A percentile compares a stretch with the other conserved stretches of the same genome.
phyloP scores from a whole-genome alignment of 192 early-diverging fungal genomes.

The Tieghemiomyces parasiticus region DNA sequence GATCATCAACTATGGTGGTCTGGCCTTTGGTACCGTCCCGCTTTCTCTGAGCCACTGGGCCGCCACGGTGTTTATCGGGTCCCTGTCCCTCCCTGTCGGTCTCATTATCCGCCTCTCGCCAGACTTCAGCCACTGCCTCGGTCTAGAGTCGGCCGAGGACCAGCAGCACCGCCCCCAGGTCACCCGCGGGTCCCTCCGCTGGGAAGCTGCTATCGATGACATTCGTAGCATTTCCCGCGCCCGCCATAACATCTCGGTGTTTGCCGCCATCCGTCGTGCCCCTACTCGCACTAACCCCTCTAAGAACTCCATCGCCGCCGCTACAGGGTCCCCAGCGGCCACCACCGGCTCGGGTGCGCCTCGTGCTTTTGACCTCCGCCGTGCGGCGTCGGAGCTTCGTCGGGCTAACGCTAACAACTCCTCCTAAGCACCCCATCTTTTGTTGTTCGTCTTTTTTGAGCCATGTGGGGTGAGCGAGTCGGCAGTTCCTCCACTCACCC shows the following conservation, averaged over 20 bases:
- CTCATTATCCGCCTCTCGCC: conserved; percentile 65
- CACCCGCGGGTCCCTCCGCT: conserved; percentile 5
- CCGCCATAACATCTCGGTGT: not conserved
- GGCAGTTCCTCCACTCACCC: too few species aligned
- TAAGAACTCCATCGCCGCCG: too few species aligned
- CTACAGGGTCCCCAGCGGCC: too few species aligned
- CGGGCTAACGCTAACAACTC: too few species aligned
- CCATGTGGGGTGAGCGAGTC: too few species aligned
- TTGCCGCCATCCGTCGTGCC: not conserved
- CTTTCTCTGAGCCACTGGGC: conserved; percentile 59
- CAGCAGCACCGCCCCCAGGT: conserved; percentile 17
- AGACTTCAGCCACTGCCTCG: conserved; percentile 37
- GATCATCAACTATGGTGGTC: conserved; percentile 78
- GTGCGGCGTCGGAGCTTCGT: too few species aligned
- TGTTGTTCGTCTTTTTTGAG: too few species aligned
- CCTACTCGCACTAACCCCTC: not conserved
- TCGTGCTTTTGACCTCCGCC: too few species aligned
- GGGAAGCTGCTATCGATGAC: not conserved
- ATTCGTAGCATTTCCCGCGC: not conserved
- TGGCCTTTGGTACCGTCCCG: conserved; percentile 70
- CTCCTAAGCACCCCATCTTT: too few species aligned
- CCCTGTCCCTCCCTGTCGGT: conserved; percentile 69
- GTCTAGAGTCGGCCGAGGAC: conserved; percentile 30
- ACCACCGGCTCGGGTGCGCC: too few species aligned
- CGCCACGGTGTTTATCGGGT: conserved; percentile 62